Evolutionary conservation across 2,329 filamentous ascomycete species (phyloP), one percentile per base, ranked within the genome.

Genomic region (Hypomyces perniciosus): DNA sequence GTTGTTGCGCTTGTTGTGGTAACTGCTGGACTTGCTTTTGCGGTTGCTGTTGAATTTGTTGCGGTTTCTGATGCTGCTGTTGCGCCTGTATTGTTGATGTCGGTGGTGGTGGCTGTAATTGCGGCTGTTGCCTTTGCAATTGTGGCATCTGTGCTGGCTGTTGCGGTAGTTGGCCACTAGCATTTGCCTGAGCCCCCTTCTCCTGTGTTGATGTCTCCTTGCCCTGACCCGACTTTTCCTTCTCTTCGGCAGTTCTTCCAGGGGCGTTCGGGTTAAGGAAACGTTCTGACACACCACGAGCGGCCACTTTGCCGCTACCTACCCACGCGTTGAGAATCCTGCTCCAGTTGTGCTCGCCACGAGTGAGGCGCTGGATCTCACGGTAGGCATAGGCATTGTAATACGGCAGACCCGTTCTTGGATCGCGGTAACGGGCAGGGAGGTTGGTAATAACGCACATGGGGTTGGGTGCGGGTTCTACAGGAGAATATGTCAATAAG

Each of bases 391-490:
- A 80, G 40, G 82, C 74, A 64, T 92, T 92, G 56, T 82, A 79
- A 68, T 92, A 99, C 1, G 85, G 82, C 12, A 97, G 76, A 0
- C 88, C 88, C 0, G 92, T 97, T 58, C 81, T 79, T 0, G 90
- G 89, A 66, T 99, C 93, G 27, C 84, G 81, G 68, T 95, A 97
- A 49, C 83, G 83, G 9, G 92, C 93, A 4, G 85, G 81, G 48
- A 85, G 80, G 61, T 85, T 86, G 1, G 90, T 96, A 63, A 97
- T 91, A 44, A 84, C 85, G 67, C 93, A 99, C 31, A 85, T 73
- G 12, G 78, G 71, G 1, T 68, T 63, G 10, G 76, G 71, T 3
- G 75, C 64, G 13, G 76, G 78, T 61, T 81, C 77, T 80, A 44
- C 27, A 28, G 9, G 28, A 8, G 3, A 34, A 13, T 39, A 7